Evolutionary conservation across 1,284 basidiomycete species (phyloP).

Genomic region (Irpex rosettiformis): DNA sequence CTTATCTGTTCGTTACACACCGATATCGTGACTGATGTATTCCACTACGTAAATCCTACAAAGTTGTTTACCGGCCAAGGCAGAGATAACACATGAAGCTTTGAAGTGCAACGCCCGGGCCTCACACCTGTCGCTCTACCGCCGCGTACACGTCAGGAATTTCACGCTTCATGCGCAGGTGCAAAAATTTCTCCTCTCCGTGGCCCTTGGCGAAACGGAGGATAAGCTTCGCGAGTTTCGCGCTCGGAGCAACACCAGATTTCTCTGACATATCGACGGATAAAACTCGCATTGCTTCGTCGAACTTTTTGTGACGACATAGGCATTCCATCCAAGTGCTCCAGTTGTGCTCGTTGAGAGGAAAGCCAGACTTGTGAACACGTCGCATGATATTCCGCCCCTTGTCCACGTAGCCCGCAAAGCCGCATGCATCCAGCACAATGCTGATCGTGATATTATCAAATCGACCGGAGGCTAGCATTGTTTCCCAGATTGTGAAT

Average conservation of each 20-base stretch:
- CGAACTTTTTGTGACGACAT: conserved; percentile 64
- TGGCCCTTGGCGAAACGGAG: conserved; percentile 47
- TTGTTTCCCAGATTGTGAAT: conserved; percentile 78
- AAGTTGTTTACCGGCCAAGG: neutral
- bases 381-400: conserved; percentile 52
- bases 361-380: conserved; percentile 48
- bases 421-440: conserved; percentile 82
- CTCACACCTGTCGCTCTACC: conserved; percentile 14
- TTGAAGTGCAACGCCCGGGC: neutral
- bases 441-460: conserved; percentile 74
- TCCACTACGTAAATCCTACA: neutral
- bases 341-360: conserved; percentile 65
- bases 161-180: conserved; percentile 44
- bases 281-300: conserved; percentile 67
- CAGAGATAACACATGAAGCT: neutral
- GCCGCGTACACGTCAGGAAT: conserved; percentile 52
- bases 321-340: conserved; percentile 85
- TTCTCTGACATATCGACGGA: conserved; percentile 57
- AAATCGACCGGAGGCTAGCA: conserved; percentile 56
- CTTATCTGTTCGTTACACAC: conserved; percentile 2
- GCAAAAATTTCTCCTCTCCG: conserved; percentile 43
- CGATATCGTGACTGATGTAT: neutral
- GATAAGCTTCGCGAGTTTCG: conserved; percentile 47
- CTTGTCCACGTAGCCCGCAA: conserved; percentile 45
- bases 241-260: conserved; percentile 42